These are phyloP conservation scores for Epichloe glyceriae DNA, from an alignment of 2,329 filamentous ascomycete genomes.

Conservation along the genomic window DNA sequence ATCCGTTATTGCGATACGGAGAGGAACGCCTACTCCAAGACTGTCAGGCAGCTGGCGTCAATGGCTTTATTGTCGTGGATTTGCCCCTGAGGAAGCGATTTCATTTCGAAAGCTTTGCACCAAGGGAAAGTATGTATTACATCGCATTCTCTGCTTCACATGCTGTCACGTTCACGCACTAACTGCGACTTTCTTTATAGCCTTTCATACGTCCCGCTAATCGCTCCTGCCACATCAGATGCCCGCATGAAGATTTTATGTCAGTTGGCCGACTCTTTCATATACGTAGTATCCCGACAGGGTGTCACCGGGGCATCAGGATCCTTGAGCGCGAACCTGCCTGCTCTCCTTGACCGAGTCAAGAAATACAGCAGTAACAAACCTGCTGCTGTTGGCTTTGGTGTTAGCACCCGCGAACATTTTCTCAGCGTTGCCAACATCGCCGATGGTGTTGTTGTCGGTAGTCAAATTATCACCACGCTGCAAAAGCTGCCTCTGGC, in stretches of 20 bases:
- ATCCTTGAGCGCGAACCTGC: conserved; percentile 67
- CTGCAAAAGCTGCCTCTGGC: conserved; percentile 30
- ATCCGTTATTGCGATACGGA: conserved; percentile 86
- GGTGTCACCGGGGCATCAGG: conserved; percentile 89
- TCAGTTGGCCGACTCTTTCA: conserved; percentile 94
- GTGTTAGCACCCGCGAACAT: conserved; percentile 89
- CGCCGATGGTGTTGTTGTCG: conserved; percentile 90
- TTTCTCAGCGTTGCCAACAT: conserved; percentile 74
- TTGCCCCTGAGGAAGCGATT: conserved; percentile 92
- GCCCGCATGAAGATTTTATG: conserved; percentile 90
- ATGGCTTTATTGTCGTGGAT: conserved; percentile 95
- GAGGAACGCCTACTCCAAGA: conserved; percentile 81
- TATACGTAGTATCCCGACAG: conserved; percentile 96
- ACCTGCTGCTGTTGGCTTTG: conserved; percentile 87
- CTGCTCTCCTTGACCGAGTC: conserved; percentile 69
- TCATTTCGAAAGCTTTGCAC: conserved; percentile 79
- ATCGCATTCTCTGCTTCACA: not conserved
- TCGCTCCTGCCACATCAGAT: conserved; percentile 87
- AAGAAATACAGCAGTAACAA: conserved; percentile 87
- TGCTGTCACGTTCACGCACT: not conserved
- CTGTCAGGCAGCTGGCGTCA: conserved; percentile 71
- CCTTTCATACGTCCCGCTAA: conserved; percentile 91
- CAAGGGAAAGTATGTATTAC: conserved; percentile 49
- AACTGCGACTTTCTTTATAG: conserved; percentile 23
- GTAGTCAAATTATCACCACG: conserved; percentile 83